A percentile compares a stretch with the other conserved stretches of the same genome.
Evolutionary conservation across 345 rosid genomes (phyloP).

Genomic region (Turnera subulata): DNA sequence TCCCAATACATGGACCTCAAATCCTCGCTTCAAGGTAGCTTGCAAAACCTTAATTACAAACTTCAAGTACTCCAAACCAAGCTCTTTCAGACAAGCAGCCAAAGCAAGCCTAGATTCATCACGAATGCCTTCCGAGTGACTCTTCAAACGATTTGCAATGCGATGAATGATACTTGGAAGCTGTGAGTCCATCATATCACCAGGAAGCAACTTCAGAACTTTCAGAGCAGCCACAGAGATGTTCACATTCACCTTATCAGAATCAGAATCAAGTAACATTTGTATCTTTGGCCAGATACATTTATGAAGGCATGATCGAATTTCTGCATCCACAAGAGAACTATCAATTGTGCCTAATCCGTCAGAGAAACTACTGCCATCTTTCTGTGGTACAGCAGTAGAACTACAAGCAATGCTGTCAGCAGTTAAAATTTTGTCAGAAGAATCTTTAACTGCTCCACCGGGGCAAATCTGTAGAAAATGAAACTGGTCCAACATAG

Average conservation of each 20-base stretch:
- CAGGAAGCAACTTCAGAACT: slow-evolving; percentile 83
- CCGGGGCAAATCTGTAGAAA: slow-evolving; percentile 36
- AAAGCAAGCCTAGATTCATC: slow-evolving; percentile 83
- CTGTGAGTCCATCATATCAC: slow-evolving; percentile 65
- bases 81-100: slow-evolving; percentile 85
- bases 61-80: slow-evolving; percentile 77
- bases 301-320: slow-evolving; percentile 56
- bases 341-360: slow-evolving; percentile 12
- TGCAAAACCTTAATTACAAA: slow-evolving; percentile 54
- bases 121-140: slow-evolving; percentile 56
- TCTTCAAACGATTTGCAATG: slow-evolving; percentile 65
- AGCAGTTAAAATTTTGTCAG: slow-evolving; percentile 11
- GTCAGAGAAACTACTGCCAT: slow-evolving; percentile 16
- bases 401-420: slow-evolving; percentile 9
- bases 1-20: slow-evolving; percentile 84
- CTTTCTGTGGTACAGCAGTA: not conserved
- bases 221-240: slow-evolving; percentile 68
- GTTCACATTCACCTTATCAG: slow-evolving; percentile 63
- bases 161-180: slow-evolving; percentile 72
- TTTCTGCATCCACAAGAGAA: slow-evolving; percentile 32
- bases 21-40: slow-evolving; percentile 74
- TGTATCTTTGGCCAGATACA: slow-evolving; percentile 65
- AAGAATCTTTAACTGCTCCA: slow-evolving; percentile 30
- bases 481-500: slow-evolving; percentile 73
- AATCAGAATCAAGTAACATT: slow-evolving; percentile 52